These are phyloP conservation scores for Bacidia rubella DNA, from an alignment of 495 filamentous ascomycete species.

Conservation along the genomic window DNA sequence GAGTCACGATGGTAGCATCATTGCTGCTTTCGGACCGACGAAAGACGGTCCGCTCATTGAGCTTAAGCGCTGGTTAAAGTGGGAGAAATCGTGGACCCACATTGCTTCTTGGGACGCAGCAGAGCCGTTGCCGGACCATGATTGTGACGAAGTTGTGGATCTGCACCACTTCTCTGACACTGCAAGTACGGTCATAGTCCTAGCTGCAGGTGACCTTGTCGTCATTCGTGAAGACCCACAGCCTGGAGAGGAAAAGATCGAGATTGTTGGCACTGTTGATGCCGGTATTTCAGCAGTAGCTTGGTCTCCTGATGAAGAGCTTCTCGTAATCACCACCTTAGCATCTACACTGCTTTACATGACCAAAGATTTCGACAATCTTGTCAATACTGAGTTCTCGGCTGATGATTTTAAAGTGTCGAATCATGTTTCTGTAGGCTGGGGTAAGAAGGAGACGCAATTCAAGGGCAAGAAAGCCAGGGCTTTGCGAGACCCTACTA, in stretches of 20 bases:
- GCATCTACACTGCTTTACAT: slow-evolving; percentile 77
- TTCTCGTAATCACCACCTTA: slow-evolving; percentile 68
- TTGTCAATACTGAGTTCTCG: slow-evolving; percentile 56
- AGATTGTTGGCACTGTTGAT: slow-evolving; percentile 87
- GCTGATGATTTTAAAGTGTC: slow-evolving; percentile 71
- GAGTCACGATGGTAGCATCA: slow-evolving; percentile 45
- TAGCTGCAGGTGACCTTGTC: slow-evolving; percentile 86
- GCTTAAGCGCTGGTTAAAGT: slow-evolving; percentile 41
- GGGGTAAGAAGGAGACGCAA: slow-evolving; percentile 96
- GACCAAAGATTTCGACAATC: slow-evolving; percentile 79
- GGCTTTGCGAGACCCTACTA: slow-evolving; percentile 79
- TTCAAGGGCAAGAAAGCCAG: slow-evolving; percentile 90
- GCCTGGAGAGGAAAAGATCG: slow-evolving; percentile 61
- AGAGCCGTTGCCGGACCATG: slow-evolving; percentile 52
- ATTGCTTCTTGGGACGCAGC: slow-evolving; percentile 83
- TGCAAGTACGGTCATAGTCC: slow-evolving; percentile 58
- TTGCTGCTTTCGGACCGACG: slow-evolving; percentile 66
- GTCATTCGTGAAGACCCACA: slow-evolving; percentile 64
- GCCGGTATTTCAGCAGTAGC: slow-evolving; percentile 77
- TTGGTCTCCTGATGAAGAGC: slow-evolving; percentile 93
- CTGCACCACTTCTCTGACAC: slow-evolving; percentile 78
- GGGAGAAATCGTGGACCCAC: slow-evolving; percentile 27
- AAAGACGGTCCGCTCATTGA: slow-evolving; percentile 48
- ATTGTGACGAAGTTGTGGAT: slow-evolving; percentile 55
- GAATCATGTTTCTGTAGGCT: slow-evolving; percentile 93